A percentile compares a stretch with the other conserved stretches of the same genome.
These are phyloP conservation scores for Uronychia binucleata DNA, from an alignment of 73 alveolate genomes.

Conservation along the genomic window DNA sequence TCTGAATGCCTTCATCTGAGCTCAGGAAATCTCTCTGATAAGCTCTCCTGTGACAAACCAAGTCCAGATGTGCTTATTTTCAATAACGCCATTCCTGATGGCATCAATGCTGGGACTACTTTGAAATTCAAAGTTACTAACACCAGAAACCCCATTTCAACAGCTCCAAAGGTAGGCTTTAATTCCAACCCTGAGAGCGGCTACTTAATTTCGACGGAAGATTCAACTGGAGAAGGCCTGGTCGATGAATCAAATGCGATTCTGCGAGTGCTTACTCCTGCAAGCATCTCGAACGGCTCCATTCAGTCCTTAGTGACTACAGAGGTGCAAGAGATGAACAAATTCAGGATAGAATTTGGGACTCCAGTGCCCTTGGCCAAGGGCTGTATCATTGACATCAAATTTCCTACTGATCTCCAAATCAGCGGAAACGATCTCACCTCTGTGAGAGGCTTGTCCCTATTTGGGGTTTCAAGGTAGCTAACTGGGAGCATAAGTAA, in stretches of 20 bases:
- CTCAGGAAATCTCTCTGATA: not conserved
- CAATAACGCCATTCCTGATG: not conserved
- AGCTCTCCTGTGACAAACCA: not conserved
- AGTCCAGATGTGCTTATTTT: not conserved
- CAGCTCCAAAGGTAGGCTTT: slow-evolving; percentile 49
- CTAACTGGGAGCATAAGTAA: too few relatives aligned
- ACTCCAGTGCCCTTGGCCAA: not conserved
- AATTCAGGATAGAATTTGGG: not conserved
- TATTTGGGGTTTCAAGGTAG: too few relatives aligned
- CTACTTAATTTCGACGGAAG: not conserved
- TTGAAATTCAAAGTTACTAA: not conserved
- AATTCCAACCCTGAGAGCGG: too few relatives aligned
- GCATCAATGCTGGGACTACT: not conserved
- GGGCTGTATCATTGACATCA: not conserved
- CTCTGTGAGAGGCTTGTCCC: not conserved
- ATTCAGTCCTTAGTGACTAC: not conserved
- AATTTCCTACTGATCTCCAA: not conserved
- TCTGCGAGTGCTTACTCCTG: not conserved
- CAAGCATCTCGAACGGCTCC: not conserved
- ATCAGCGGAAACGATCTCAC: not conserved
- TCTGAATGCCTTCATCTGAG: not conserved
- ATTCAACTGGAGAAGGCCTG: not conserved
- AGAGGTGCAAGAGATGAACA: not conserved
- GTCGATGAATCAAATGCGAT: not conserved
- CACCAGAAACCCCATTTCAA: slow-evolving; percentile 13